Evolutionary conservation across 345 rosid genomes (phyloP), one percentile per base, ranked within the genome.

Genomic region (Punica granatum): DNA sequence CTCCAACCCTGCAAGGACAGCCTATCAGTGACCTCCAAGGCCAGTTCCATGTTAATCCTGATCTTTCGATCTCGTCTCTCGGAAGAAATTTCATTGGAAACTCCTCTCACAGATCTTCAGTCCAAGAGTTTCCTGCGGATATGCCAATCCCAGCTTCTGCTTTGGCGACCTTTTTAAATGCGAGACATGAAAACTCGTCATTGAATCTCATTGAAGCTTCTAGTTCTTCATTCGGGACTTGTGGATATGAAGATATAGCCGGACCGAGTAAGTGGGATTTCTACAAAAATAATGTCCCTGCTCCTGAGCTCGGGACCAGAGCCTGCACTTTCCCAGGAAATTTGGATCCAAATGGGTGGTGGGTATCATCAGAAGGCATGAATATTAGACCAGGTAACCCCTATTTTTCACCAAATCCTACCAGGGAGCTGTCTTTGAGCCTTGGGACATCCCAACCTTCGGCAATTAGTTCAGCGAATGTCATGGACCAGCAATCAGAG

Each of bases 361-460:
- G 86, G 85, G 70, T 84, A 51, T 67, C 84, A 25, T 54, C 80
- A 3, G 67, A 75, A 56, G 77, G 68, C 49, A 80, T 80, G 42
- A 76, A 75, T 66, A 70, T 77, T 54, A 43, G 73, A 65, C 30
- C 67, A 14, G 67, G 65, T 67, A 67, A 78, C 74, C 25, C 67
- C n/a, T 76, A 71, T 53, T 72, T 72, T 37, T 77, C 78, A 25
- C 54, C 79, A 16, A 79, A 70, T 64, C 67, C 74, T 33, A 70
- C 72, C 44, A 86, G 84, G 64, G 95, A 85, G 77, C 92, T 88
- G 41, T 88, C 96, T 3, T 64, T 94, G 71, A 91, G 97, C 72
- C 96, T 91, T 32, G 88, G 90, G 16, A 83, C 92, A 0, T 69
- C 85, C 6, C 80, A 75, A 35, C 78, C 83, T 64, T 73, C 81